Evolutionary conservation across 75 land plant genomes (phyloP).

Genomic region (Ceratopteris richardii): DNA sequence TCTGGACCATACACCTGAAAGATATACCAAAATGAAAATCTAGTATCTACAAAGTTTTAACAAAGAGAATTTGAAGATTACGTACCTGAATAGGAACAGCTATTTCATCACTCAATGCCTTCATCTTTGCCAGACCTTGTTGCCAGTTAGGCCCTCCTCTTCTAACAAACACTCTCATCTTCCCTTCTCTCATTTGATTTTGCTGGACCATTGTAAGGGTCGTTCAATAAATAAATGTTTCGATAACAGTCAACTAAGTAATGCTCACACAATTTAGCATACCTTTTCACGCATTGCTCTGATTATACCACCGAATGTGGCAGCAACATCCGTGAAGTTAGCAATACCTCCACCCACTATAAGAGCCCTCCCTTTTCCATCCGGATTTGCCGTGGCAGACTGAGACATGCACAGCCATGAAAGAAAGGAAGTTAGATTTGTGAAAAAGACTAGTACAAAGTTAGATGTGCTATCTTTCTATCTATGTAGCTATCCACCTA

Average conservation of each 20-base stretch:
- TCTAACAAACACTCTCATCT: constrained; percentile 37
- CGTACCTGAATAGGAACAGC: constrained; percentile 41
- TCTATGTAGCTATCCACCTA: too few species aligned
- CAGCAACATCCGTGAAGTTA: constrained; percentile 95
- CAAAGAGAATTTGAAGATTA: not conserved
- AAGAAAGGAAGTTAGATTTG: not conserved
- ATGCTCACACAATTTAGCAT: not conserved
- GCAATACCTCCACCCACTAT: constrained; percentile 94
- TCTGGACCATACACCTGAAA: constrained; percentile 69
- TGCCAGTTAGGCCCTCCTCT: constrained; percentile 55
- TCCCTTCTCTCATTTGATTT: constrained; percentile 42
- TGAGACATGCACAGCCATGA: constrained; percentile 23
- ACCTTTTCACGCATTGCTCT: constrained; percentile 92
- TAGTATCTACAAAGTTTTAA: not conserved
- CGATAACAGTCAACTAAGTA: not conserved
- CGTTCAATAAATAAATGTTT: not conserved
- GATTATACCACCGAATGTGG: constrained; percentile 93
- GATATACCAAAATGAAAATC: not conserved
- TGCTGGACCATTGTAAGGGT: constrained; percentile 28
- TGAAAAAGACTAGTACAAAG: not conserved
- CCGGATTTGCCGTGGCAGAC: constrained; percentile 92
- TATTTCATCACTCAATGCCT: constrained; percentile 36
- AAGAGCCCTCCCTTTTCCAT: constrained; percentile 75
- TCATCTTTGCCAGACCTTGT: constrained; percentile 46
- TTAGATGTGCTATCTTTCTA: not conserved